These are phyloP conservation scores for Beta lomatogona DNA, from an alignment of 179 eudicot species.

Conservation along the genomic window DNA sequence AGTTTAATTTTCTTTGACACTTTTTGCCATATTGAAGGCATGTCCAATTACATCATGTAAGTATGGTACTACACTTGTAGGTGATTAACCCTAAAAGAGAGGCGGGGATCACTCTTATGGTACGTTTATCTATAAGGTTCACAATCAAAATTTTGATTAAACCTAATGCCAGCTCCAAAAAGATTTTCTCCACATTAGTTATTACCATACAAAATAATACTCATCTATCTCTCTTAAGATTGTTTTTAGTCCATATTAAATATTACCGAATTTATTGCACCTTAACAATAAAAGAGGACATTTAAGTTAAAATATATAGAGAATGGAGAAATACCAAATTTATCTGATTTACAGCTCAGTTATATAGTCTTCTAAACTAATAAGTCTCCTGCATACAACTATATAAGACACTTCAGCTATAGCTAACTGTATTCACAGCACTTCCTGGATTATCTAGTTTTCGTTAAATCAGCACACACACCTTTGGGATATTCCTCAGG, in stretches of 20 bases:
- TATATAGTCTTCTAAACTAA: background rate
- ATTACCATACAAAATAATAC: too few relatives aligned
- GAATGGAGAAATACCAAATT: background rate
- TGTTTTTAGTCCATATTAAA: too few relatives aligned
- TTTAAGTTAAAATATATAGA: too few relatives aligned
- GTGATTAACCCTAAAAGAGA: too few relatives aligned
- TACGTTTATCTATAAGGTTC: background rate
- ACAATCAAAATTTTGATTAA: too few relatives aligned
- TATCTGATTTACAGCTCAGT: background rate
- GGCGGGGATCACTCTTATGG: too few relatives aligned
- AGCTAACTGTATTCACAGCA: background rate
- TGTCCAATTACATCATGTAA: background rate
- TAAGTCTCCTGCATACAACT: too few relatives aligned
- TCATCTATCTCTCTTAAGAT: too few relatives aligned
- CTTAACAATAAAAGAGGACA: too few relatives aligned
- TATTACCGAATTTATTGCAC: too few relatives aligned
- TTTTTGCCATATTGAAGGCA: background rate
- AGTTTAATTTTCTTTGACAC: background rate
- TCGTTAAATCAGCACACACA: background rate
- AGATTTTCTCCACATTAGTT: background rate
- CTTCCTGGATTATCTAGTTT: background rate
- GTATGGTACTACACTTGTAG: too few relatives aligned
- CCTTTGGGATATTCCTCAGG: background rate
- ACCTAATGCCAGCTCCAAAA: background rate
- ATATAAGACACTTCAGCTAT: background rate